Percentiles rank a stretch among this genome's conserved stretches.
Evolutionary conservation across 2,329 filamentous ascomycete genomes (phyloP).

Genomic region (Ophiocordyceps unilateralis): DNA sequence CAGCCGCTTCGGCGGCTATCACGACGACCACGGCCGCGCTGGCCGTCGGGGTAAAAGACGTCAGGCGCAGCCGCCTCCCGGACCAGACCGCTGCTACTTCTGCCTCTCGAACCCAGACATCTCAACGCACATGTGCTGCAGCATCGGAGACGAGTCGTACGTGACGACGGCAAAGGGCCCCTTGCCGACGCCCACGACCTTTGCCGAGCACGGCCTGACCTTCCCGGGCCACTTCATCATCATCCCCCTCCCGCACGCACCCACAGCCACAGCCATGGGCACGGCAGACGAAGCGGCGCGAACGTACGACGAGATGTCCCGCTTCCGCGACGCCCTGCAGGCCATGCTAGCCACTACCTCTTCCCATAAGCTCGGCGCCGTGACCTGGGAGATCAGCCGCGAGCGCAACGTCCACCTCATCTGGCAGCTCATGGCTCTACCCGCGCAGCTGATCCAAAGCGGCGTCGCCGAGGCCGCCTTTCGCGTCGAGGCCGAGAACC

Average conservation of each 20-base stretch:
- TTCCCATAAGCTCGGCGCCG: conserved; percentile 50
- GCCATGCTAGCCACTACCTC: conserved; percentile 49
- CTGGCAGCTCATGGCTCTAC: conserved; percentile 81
- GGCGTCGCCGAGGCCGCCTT: conserved; percentile 80
- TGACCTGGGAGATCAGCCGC: conserved; percentile 87
- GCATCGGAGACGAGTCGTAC: conserved; percentile 75
- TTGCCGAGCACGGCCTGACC: conserved; percentile 41
- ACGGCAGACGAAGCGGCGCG: conserved; percentile 35
- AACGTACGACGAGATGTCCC: conserved; percentile 66
- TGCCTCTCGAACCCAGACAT: conserved; percentile 78
- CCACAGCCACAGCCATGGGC: conserved; percentile 53
- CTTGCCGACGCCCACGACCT: conserved; percentile 54
- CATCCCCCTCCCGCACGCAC: conserved; percentile 68
- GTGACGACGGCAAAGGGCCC: conserved; percentile 87
- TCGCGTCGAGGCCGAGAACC: conserved; percentile 71
- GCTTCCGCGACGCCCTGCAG: conserved; percentile 62
- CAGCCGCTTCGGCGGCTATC: conserved; percentile 34
- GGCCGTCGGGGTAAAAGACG: conserved; percentile 28
- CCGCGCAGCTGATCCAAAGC: conserved; percentile 46
- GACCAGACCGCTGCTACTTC: conserved; percentile 80
- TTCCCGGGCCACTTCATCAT: conserved; percentile 84
- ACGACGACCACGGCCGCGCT: conserved; percentile 24
- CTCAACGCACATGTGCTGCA: conserved; percentile 74
- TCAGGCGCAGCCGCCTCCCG: conserved; percentile 37
- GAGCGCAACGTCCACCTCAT: conserved; percentile 70